Evolutionary conservation across 176 grass and related monocot genomes (phyloP).

Genomic region (Leersia perrieri): DNA sequence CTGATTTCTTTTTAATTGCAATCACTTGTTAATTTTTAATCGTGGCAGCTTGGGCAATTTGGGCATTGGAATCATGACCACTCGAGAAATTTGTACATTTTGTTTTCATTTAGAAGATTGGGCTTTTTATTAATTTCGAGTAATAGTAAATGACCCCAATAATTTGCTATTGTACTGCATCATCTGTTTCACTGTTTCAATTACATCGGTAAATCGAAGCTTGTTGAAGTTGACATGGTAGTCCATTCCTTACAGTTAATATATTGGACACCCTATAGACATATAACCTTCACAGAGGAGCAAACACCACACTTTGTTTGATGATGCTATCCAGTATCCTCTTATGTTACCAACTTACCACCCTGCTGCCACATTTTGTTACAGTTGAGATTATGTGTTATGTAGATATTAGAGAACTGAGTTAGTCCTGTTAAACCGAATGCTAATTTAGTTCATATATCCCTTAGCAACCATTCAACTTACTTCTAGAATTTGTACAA

Average conservation of each 20-base stretch:
- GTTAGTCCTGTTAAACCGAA: not conserved
- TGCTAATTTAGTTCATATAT: slow-evolving; percentile 2
- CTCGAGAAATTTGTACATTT: not conserved
- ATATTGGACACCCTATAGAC: not conserved
- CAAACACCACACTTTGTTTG: not conserved
- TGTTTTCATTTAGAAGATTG: slow-evolving; percentile 16
- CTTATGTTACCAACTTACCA: not conserved
- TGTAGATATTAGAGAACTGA: not conserved
- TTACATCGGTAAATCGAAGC: slow-evolving; percentile 4
- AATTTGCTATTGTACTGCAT: slow-evolving; percentile 1
- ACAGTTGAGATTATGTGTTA: not conserved
- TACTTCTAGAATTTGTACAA: slow-evolving; percentile 6
- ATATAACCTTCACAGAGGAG: not conserved
- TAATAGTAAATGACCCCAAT: not conserved
- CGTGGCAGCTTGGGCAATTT: not conserved
- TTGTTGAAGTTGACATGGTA: slow-evolving; percentile 8
- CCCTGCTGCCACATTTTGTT: not conserved
- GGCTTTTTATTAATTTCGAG: not conserved
- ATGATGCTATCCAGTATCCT: not conserved
- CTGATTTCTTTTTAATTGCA: slow-evolving; percentile 10
- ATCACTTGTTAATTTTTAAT: not conserved
- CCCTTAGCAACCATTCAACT: not conserved
- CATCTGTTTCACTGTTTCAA: slow-evolving; percentile 17
- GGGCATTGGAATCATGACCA: not conserved
- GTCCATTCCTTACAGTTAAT: slow-evolving; percentile 9